A percentile compares a stretch with the other conserved stretches of the same genome.
Evolutionary conservation across 139 green algal genomes (phyloP).

Genomic region (Ettlia oleoabundans): DNA sequence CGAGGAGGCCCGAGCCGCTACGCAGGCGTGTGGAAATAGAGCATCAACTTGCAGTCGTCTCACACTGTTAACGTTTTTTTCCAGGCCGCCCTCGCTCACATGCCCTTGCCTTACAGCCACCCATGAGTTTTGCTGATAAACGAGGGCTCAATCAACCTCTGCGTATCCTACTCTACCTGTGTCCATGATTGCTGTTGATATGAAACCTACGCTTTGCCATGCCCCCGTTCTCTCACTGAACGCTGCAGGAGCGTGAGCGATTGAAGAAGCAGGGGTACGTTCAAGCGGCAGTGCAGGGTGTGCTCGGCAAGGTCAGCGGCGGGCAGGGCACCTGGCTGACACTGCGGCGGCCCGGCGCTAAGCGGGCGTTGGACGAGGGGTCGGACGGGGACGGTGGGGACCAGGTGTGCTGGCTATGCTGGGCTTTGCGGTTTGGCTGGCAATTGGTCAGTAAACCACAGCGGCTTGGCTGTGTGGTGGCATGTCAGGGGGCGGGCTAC

Average conservation of each 20-base stretch:
- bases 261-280: conserved; percentile 55
- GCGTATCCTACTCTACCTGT: too few relatives aligned
- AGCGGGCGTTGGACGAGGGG: background rate
- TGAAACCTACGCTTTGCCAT: too few relatives aligned
- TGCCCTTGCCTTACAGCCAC: too few relatives aligned
- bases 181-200: too few relatives aligned
- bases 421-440: background rate
- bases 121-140: too few relatives aligned
- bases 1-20: conserved; percentile 26
- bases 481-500: too few relatives aligned
- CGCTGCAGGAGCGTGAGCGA: conserved; percentile 34
- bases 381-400: background rate
- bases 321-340: conserved; percentile 4
- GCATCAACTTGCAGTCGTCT: too few relatives aligned
- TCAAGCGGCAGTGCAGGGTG: conserved; percentile 35
- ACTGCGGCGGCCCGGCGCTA: conserved; percentile 23
- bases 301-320: conserved; percentile 28
- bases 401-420: background rate
- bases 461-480: background rate
- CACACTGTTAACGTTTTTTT: too few relatives aligned
- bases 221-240: background rate
- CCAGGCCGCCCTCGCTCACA: too few relatives aligned
- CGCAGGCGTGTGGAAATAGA: conserved; percentile 1
- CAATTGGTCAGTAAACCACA: too few relatives aligned
- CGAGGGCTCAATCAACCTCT: too few relatives aligned